These are phyloP conservation scores for Hawksworthiomyces lignivorus DNA, from an alignment of 2,329 filamentous ascomycete genomes.

Conservation along the genomic window DNA sequence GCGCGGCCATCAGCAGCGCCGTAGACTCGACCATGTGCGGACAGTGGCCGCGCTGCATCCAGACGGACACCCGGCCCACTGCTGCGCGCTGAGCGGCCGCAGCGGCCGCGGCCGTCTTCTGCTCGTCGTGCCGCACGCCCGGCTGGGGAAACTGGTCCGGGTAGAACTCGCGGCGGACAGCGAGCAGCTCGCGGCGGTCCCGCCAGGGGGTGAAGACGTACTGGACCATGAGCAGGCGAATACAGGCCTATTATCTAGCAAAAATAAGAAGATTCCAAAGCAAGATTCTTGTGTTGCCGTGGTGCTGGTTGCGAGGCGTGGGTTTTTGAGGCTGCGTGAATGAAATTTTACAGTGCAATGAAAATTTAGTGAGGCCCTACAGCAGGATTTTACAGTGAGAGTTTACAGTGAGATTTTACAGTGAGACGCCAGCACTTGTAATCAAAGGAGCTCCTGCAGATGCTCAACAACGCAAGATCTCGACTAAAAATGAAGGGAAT, in stretches of 20 bases:
- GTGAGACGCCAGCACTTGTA: too few relatives aligned
- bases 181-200: slow-evolving; percentile 55
- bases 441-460: too few relatives aligned
- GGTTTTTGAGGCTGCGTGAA: too few relatives aligned
- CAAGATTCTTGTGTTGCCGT: too few relatives aligned
- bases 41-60: slow-evolving; percentile 66
- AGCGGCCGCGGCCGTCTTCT: background rate
- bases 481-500: too few relatives aligned
- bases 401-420: too few relatives aligned
- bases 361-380: too few relatives aligned
- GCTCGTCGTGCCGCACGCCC: slow-evolving; percentile 4
- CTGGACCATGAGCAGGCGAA: slow-evolving; percentile 61
- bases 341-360: too few relatives aligned
- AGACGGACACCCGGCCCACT: slow-evolving; percentile 54
- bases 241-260: too few relatives aligned
- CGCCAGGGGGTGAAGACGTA: slow-evolving; percentile 72
- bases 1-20: slow-evolving; percentile 61
- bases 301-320: background rate
- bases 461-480: too few relatives aligned
- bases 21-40: slow-evolving; percentile 76
- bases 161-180: slow-evolving; percentile 60
- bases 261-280: too few relatives aligned
- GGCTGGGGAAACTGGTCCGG: slow-evolving; percentile 20
- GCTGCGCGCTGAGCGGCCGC: slow-evolving; percentile 33
- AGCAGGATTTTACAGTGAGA: too few relatives aligned